Conservation (phyloP, 108 stramenopile species). For the Fragilaria crotonensis region DNA sequence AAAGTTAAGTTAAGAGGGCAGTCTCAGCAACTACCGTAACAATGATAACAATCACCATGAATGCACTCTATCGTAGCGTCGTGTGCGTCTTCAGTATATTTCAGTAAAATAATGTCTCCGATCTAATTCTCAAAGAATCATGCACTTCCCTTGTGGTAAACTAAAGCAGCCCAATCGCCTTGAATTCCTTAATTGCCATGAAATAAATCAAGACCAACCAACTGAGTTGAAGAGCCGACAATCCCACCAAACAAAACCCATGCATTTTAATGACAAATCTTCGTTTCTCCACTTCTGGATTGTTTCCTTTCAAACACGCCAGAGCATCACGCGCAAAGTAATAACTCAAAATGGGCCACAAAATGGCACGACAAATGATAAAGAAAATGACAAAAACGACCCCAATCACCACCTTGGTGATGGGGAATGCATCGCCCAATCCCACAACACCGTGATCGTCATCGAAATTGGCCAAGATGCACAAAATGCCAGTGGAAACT, state of each 20-base stretch:
- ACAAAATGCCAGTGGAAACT: conserved; percentile 64
- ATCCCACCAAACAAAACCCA: neutral
- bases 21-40: too few relatives aligned
- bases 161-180: neutral
- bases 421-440: conserved; percentile 67
- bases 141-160: too few relatives aligned
- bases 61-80: too few relatives aligned
- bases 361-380: conserved; percentile 58
- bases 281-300: conserved; percentile 33
- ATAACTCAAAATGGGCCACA: conserved; percentile 70
- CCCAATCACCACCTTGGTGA: conserved; percentile 52
- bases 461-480: conserved; percentile 81
- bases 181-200: neutral
- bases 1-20: too few relatives aligned
- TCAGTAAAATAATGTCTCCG: too few relatives aligned
- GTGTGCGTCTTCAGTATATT: too few relatives aligned
- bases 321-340: conserved; percentile 54
- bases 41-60: too few relatives aligned
- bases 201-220: neutral
- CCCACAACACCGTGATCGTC: conserved; percentile 62
- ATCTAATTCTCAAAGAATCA: too few relatives aligned
- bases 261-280: conserved; percentile 22
- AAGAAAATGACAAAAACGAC: conserved; percentile 64
- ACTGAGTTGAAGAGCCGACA: neutral
- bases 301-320: conserved; percentile 31